A percentile compares a stretch with the other conserved stretches of the same genome.
Conservation (phyloP, 1,284 basidiomycete species). For the Sutorius eximius region DNA sequence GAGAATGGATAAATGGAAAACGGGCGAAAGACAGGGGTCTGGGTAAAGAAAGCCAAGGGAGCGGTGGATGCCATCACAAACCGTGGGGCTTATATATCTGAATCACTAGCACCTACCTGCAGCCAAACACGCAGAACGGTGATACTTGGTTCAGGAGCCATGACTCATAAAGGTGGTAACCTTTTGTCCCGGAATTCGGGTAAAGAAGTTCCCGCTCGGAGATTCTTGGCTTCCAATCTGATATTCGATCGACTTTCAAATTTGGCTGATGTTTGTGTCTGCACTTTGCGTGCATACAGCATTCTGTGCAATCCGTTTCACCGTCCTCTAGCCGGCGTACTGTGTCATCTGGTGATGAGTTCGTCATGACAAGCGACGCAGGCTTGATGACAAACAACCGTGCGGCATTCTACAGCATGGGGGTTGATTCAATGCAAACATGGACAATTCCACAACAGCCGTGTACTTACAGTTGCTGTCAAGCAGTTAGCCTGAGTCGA, state of each 20-base stretch:
- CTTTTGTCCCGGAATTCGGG: not conserved
- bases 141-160: not conserved
- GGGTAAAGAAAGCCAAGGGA: not conserved
- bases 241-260: not conserved
- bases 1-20: not conserved
- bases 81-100: constrained; percentile 13
- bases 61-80: not conserved
- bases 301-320: not conserved
- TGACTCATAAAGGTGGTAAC: not conserved
- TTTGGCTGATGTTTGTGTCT: not conserved
- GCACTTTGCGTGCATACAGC: not conserved
- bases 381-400: not conserved
- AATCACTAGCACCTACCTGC: not conserved
- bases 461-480: constrained; percentile 3
- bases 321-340: not conserved
- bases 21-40: not conserved
- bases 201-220: too few species aligned
- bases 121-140: not conserved
- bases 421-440: too few species aligned
- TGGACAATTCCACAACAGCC: constrained; percentile 1
- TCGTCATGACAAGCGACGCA: too few species aligned
- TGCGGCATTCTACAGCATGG: not conserved
- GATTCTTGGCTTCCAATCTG: not conserved
- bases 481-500: not conserved
- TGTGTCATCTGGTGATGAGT: not conserved